Base-by-base conservation (phyloP, 2,329 filamentous ascomycete genomes). In the Pyricularia grisea region DNA sequence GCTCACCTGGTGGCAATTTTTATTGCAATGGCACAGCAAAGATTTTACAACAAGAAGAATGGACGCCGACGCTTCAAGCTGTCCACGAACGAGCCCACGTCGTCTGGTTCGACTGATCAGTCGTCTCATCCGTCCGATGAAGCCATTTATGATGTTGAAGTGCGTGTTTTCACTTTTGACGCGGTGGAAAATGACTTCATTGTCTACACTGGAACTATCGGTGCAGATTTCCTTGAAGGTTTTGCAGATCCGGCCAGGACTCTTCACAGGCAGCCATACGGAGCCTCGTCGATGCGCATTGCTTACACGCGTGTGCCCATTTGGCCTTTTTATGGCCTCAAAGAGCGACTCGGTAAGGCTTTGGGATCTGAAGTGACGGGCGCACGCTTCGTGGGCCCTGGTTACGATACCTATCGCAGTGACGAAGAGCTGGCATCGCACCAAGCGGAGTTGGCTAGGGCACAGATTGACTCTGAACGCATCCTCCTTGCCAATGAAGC, bases 11-110 rank as follows among this genome's bases (percentile, higher is more conserved):
- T 85, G 5, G 84, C 81, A 25, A 79, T 83, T 63, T 82, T 88
- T 69, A 72, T 88, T 14, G 82, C 83, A 65, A 85, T 88, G 82
- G 86, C 86, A 9, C 86, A 88, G 72, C 79, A 80, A 10, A 80
- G 84, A 65, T 85, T 85, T 69, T 87, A 88, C 73, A 71, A 67
- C 27, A 73, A 76, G 23, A 58, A 33, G n/a, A 68, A 30, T 4
- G 58, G 55, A 11, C 17, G 30, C n/a, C 30, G 58, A 25, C 50
- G 50, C 20, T 63, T 63, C 11, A 64, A 23, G 28, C 23, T 63
- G 3, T 31, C 33, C 25, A 60, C 25, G 27, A 31, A 14, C 42
- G 42, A 60, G 66, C 28, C 6, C 5, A 7, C 17, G 2, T 31
- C 27, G 25, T 31, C 27, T 12, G 50, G 17, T 17, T 25, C 25